A percentile compares a stretch with the other conserved stretches of the same genome.
Evolutionary conservation across 768 basidiomycete species (phyloP).

Genomic region (Ramaria sp.): DNA sequence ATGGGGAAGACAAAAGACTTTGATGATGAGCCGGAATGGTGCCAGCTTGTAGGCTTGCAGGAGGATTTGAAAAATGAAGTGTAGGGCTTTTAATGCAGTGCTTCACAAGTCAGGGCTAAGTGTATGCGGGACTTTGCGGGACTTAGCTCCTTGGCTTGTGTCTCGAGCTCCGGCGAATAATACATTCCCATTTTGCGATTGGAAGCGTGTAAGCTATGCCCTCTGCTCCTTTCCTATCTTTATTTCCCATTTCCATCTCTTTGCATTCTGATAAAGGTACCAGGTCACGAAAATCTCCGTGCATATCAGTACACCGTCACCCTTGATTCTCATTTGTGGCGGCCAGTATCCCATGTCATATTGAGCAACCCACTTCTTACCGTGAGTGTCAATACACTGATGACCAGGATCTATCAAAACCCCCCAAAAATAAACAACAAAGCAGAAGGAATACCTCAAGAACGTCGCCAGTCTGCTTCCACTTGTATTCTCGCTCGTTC

Average conservation of each 20-base stretch:
- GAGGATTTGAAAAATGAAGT: conserved; percentile 46
- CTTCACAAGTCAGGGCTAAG: background rate
- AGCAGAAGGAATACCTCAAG: conserved; percentile 13
- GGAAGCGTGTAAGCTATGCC: background rate
- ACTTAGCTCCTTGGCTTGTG: background rate
- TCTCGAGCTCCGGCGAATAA: background rate
- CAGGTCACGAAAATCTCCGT: conserved; percentile 7
- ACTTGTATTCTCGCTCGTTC: conserved; percentile 63
- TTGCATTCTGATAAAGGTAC: conserved; percentile 7
- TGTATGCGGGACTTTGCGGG: background rate
- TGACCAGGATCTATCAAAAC: conserved; percentile 7
- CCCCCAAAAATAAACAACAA: conserved; percentile 13
- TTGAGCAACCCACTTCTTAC: conserved; percentile 5
- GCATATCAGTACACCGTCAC: conserved; percentile 6
- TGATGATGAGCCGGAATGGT: conserved; percentile 84
- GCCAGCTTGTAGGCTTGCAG: conserved; percentile 49
- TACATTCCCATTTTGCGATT: background rate
- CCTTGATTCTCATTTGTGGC: conserved; percentile 6
- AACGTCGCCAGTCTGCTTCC: conserved; percentile 33
- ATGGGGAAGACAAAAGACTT: conserved; percentile 74
- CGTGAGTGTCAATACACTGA: conserved; percentile 8
- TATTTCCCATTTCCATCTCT: conserved; percentile 9
- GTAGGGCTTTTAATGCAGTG: conserved; percentile 10
- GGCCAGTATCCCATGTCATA: conserved; percentile 3
- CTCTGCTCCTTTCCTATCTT: conserved; percentile 5